phyloP scores from a whole-genome alignment of 345 rosid genomes.

The Leavenworthia alabamica region DNA sequence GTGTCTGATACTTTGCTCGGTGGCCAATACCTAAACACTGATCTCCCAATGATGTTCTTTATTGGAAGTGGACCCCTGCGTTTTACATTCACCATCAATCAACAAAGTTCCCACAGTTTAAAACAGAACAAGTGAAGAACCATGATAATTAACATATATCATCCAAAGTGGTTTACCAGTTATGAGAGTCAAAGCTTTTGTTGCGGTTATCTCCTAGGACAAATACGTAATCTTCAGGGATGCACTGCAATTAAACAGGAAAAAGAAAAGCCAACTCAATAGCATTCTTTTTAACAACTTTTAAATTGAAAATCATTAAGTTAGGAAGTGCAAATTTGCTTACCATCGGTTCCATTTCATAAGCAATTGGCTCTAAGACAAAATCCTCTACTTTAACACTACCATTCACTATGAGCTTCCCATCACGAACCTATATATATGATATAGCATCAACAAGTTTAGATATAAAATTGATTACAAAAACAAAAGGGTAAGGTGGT shows the following conservation, averaged over 20 bases:
- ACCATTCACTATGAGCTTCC: constrained; percentile 68
- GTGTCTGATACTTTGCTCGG: constrained; percentile 65
- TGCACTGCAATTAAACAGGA: constrained; percentile 42
- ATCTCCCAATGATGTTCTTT: constrained; percentile 57
- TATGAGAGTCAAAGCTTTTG: constrained; percentile 82
- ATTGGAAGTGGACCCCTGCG: constrained; percentile 85
- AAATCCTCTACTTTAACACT: constrained; percentile 56
- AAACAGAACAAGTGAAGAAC: not conserved
- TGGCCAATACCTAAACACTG: constrained; percentile 73
- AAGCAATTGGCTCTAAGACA: constrained; percentile 62
- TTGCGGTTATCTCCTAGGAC: constrained; percentile 96
- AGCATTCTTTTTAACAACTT: not conserved
- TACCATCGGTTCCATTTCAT: constrained; percentile 74
- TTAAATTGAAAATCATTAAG: not conserved
- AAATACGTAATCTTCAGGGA: constrained; percentile 79
- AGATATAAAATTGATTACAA: not conserved
- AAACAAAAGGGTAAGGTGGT: not conserved
- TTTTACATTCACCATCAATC: constrained; percentile 12
- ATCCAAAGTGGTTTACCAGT: constrained; percentile 66
- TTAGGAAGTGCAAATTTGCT: not conserved
- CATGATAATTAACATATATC: not conserved
- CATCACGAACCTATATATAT: constrained; percentile 59
- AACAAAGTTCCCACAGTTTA: not conserved
- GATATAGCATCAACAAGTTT: constrained; percentile 5
- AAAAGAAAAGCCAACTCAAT: not conserved